A percentile compares a stretch with the other conserved stretches of the same genome.
Evolutionary conservation across 306 rosid genomes (phyloP).

Genomic region (Aeschynomene evenia): DNA sequence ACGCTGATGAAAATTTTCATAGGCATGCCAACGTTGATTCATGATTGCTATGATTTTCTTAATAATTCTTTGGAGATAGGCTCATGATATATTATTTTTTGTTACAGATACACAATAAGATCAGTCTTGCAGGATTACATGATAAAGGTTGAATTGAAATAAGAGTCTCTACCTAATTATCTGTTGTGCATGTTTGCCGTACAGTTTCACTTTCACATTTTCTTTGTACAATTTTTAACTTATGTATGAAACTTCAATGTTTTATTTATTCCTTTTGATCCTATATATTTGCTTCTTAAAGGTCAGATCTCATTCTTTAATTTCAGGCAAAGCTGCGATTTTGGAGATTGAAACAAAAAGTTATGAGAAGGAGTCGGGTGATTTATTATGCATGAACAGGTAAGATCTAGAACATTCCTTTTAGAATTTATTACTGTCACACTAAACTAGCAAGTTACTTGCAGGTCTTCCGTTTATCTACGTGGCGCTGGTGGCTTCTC

Average conservation of each 20-base stretch:
- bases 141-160: conserved; percentile 73
- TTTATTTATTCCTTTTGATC: background rate
- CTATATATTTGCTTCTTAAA: conserved; percentile 16
- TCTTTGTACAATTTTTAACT: conserved; percentile 14
- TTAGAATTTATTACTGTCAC: conserved; percentile 24
- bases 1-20: conserved; percentile 9
- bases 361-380: conserved; percentile 76
- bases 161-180: conserved; percentile 22
- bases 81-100: conserved; percentile 30
- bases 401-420: conserved; percentile 35
- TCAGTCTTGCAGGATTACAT: conserved; percentile 83
- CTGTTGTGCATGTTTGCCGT: conserved; percentile 23
- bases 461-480: conserved; percentile 67
- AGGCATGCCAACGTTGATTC: background rate
- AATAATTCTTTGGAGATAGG: conserved; percentile 25
- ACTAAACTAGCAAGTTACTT: conserved; percentile 36
- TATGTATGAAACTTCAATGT: background rate
- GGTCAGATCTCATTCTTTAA: conserved; percentile 14
- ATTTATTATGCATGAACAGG: conserved; percentile 87
- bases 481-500: conserved; percentile 99
- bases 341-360: conserved; percentile 90
- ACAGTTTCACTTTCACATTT: conserved; percentile 22
- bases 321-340: conserved; percentile 92
- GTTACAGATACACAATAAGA: conserved; percentile 64
- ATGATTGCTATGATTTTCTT: background rate